Conservation (phyloP, 116 monocot species). For the Iris pallida region DNA sequence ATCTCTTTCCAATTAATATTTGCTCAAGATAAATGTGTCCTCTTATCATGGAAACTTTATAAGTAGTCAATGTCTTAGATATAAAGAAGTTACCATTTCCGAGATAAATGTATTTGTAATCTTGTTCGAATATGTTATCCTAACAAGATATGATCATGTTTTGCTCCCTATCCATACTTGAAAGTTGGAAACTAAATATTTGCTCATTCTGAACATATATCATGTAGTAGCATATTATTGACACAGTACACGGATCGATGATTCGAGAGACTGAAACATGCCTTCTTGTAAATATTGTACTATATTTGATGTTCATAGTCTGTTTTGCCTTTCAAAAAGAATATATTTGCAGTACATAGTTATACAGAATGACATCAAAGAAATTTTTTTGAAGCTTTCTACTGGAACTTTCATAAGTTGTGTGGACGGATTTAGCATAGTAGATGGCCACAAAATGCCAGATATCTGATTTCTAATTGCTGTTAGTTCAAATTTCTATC, state of each 20-base stretch:
- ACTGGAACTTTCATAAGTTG: no score
- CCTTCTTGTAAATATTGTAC: background rate
- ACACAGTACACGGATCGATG: no score
- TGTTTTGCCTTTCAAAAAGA: background rate
- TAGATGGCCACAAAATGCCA: no score
- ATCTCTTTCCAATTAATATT: constrained; percentile 24
- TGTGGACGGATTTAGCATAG: no score
- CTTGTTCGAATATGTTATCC: background rate
- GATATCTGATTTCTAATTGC: no score
- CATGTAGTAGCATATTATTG: no score
- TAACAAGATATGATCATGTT: background rate
- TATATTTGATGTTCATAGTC: background rate
- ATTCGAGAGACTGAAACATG: background rate
- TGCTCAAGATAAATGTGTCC: background rate
- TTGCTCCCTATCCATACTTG: background rate
- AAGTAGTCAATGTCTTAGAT: background rate
- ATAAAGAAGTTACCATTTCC: background rate
- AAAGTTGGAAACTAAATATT: no score
- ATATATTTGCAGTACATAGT: background rate
- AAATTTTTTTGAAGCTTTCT: background rate
- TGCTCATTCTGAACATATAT: no score
- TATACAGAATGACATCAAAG: background rate
- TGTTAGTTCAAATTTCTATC: no score
- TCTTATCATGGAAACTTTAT: background rate
- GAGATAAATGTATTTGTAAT: background rate